Percentiles rank a stretch among this genome's conserved stretches.
Conservation (phyloP, 2,329 filamentous ascomycete species). For the Xylariaceae sp. region DNA sequence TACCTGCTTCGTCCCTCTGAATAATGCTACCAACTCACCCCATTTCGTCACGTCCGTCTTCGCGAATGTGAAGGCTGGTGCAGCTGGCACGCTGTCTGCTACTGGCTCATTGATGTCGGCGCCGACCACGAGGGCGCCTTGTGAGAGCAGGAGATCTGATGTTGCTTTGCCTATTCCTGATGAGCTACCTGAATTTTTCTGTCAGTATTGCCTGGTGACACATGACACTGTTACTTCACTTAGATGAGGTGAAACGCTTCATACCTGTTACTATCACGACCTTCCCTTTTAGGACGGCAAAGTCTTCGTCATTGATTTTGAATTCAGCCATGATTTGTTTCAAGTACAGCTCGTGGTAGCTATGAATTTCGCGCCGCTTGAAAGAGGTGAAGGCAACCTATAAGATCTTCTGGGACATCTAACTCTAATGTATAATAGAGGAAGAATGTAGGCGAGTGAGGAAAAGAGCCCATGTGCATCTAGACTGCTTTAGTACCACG, state of each 20-base stretch:
- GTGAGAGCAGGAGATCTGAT: slow-evolving; percentile 44
- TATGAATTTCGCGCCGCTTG: no score
- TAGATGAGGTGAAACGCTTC: no score
- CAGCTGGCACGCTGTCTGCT: slow-evolving; percentile 11
- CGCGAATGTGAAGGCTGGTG: slow-evolving; percentile 36
- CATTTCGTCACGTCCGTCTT: slow-evolving; percentile 47
- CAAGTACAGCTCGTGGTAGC: no score
- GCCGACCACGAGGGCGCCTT: slow-evolving; percentile 52
- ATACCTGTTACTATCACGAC: background rate
- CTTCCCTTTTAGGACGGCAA: background rate
- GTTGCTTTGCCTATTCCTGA: slow-evolving; percentile 60
- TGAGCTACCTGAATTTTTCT: slow-evolving; percentile 50
- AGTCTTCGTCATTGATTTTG: background rate
- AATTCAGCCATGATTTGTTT: background rate
- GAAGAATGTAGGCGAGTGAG: no score
- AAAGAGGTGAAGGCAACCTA: no score
- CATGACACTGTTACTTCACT: background rate
- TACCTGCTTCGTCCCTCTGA: slow-evolving; percentile 50
- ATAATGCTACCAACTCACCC: slow-evolving; percentile 47
- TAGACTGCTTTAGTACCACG: no score
- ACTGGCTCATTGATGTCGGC: slow-evolving; percentile 45
- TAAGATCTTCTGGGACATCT: no score
- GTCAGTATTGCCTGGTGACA: no score
- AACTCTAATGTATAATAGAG: no score
- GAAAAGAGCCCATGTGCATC: no score